Evolutionary conservation across 306 rosid genomes (phyloP), one percentile per base, ranked within the genome.

Genomic region (Cicer chorassanicum): DNA sequence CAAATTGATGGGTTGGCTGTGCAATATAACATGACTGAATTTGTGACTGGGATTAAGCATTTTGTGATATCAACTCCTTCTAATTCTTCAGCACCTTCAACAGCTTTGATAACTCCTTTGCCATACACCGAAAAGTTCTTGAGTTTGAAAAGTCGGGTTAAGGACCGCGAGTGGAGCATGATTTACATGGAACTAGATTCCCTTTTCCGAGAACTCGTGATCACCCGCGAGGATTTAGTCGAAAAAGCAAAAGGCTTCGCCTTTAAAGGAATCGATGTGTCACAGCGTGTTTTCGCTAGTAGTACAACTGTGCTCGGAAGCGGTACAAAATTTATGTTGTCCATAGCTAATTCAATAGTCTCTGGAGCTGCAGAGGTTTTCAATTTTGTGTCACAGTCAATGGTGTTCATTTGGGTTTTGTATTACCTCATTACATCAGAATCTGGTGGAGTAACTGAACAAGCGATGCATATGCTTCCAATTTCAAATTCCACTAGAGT

Each of bases 361-460:
- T 87, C 93, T 9, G 99, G 99, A 12, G 99, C 99, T 11, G 95
- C 92, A 0, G 99, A 92, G 84, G 89, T 92, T 61, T 89, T 91
- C 88, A 89, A 94, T 77, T 94, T 94, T 16, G 87, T 92, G 9
- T 94, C 97, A 51, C 99, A 94, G 70, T 70, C 86, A 1, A 87
- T 94, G 91, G 96, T 94, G 40, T 94, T 94, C 71, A 85, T 92
- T 77, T 92, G 97, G 99, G 90, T 92, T 76, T 80, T 94, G 85
- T 94, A 92, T 70, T 90, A 87, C 76, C 93, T 94, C 70, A 94
- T 92, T 63, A 94, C 99, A 34, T 82, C 99, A 1, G 96, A 92
- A 59, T 87, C 94, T n/a, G 99, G 99, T 36, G 99, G 97, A 72
- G 99, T 94, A 44, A 94, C 99, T n/a, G 92, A 90, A 72, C 96